phyloP scores from a whole-genome alignment of 2,329 filamentous ascomycete species.

The Aspergillus glaucus region DNA sequence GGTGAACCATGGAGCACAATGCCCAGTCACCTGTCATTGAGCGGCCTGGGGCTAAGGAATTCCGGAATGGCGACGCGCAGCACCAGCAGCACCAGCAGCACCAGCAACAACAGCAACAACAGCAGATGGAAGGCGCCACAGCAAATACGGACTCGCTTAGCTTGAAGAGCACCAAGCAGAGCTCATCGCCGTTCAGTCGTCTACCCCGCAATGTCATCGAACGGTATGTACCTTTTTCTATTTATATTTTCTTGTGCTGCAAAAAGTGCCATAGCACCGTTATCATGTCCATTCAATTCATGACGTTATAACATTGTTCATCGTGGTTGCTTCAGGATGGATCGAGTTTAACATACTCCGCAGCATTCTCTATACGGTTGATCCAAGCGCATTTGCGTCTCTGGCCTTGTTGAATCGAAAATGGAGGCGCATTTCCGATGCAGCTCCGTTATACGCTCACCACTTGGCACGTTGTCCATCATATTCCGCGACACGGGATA shows the following conservation, averaged over 20 bases:
- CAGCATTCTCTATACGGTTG: constrained; percentile 43
- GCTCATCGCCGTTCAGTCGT: constrained; percentile 14
- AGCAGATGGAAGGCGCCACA: neutral
- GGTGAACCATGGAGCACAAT: constrained; percentile 20
- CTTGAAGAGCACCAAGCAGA: constrained; percentile 4
- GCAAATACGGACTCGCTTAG: constrained; percentile 1
- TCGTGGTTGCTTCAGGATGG: neutral
- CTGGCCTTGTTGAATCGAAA: constrained; percentile 38
- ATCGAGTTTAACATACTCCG: constrained; percentile 14
- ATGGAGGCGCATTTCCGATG: constrained; percentile 41
- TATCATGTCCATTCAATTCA: constrained; percentile 2
- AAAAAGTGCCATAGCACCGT: neutral
- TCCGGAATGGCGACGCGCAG: constrained; percentile 2
- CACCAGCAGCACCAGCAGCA: neutral
- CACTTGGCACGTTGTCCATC: constrained; percentile 41
- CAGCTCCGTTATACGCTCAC: constrained; percentile 39
- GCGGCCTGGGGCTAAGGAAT: constrained; percentile 6
- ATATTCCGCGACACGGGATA: constrained; percentile 32
- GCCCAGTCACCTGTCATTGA: constrained; percentile 12
- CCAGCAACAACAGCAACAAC: neutral
- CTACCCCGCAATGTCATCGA: constrained; percentile 24
- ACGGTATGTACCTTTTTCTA: constrained; percentile 17
- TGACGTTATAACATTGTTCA: neutral
- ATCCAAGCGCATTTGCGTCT: constrained; percentile 44
- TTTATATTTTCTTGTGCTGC: neutral